Evolutionary conservation across 2,329 filamentous ascomycete species (phyloP).

Genomic region (Fusarium nematophilum): DNA sequence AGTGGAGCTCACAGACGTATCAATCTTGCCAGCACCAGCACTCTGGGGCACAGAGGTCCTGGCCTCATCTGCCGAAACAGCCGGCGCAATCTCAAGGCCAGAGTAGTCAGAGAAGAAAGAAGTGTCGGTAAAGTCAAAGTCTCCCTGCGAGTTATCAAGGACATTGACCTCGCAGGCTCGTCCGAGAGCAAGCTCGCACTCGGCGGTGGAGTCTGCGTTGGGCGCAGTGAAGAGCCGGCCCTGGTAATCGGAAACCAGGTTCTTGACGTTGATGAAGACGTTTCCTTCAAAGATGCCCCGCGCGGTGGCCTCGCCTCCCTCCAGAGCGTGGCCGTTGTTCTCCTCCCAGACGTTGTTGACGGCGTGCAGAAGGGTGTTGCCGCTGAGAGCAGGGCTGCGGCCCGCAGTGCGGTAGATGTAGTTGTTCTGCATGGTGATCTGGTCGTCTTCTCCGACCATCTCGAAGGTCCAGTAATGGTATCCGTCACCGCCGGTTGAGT

Average conservation of each 20-base stretch:
- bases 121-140: conserved; percentile 11
- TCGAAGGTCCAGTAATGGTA: conserved; percentile 70
- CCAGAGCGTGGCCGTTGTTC: conserved; percentile 66
- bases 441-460: conserved; percentile 61
- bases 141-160: background rate
- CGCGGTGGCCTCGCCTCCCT: conserved; percentile 53
- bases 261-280: conserved; percentile 63
- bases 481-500: conserved; percentile 66
- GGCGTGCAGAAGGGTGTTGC: conserved; percentile 65
- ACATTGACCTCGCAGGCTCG: conserved; percentile 61
- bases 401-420: conserved; percentile 69
- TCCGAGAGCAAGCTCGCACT: conserved; percentile 58
- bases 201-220: conserved; percentile 47
- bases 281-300: conserved; percentile 65
- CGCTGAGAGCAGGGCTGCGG: conserved; percentile 65
- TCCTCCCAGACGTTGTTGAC: conserved; percentile 71
- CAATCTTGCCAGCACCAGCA: conserved; percentile 1
- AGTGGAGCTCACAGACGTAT: background rate
- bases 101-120: conserved; percentile 20
- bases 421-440: conserved; percentile 67
- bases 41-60: conserved; percentile 2
- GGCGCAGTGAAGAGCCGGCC: conserved; percentile 48
- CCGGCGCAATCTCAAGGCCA: conserved; percentile 2
- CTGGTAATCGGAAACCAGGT: conserved; percentile 49
- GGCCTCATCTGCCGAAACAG: conserved; percentile 8